Conservation (phyloP, 768 basidiomycete genomes). For the Termitomyces sp. region DNA sequence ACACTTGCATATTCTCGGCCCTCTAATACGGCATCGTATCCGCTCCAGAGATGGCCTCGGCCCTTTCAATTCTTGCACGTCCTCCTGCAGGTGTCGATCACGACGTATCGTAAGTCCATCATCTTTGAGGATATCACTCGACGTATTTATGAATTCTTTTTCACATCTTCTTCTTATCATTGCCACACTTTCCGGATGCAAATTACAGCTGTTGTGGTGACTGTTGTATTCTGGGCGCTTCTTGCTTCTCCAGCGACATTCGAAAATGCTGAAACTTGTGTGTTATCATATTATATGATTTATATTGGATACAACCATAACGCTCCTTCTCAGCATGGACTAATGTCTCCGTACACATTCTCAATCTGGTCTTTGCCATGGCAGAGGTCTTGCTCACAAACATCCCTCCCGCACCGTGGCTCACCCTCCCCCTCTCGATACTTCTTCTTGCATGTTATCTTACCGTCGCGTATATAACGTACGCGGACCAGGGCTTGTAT, state of each 20-base stretch:
- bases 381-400: conserved; percentile 56
- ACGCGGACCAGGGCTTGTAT: conserved; percentile 57
- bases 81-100: conserved; percentile 42
- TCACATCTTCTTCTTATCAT: neutral
- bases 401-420: conserved; percentile 46
- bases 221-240: conserved; percentile 57
- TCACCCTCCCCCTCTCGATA: conserved; percentile 38
- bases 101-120: conserved; percentile 46
- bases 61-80: conserved; percentile 52
- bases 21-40: conserved; percentile 27
- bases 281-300: conserved; percentile 11
- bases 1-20: conserved; percentile 34
- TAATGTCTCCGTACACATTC: conserved; percentile 53
- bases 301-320: neutral
- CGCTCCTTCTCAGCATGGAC: conserved; percentile 38
- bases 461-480: conserved; percentile 63
- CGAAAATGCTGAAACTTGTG: conserved; percentile 29
- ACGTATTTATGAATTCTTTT: conserved; percentile 4
- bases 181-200: neutral
- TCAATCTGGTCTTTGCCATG: conserved; percentile 53
- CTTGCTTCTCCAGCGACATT: conserved; percentile 40
- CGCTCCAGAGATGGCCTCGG: conserved; percentile 55
- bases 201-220: conserved; percentile 52
- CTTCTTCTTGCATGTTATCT: conserved; percentile 51
- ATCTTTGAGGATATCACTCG: no score